A percentile compares a stretch with the other conserved stretches of the same genome.
Evolutionary conservation across 805 yeast genomes (phyloP).

Genomic region (Lipomyces oligophaga): DNA sequence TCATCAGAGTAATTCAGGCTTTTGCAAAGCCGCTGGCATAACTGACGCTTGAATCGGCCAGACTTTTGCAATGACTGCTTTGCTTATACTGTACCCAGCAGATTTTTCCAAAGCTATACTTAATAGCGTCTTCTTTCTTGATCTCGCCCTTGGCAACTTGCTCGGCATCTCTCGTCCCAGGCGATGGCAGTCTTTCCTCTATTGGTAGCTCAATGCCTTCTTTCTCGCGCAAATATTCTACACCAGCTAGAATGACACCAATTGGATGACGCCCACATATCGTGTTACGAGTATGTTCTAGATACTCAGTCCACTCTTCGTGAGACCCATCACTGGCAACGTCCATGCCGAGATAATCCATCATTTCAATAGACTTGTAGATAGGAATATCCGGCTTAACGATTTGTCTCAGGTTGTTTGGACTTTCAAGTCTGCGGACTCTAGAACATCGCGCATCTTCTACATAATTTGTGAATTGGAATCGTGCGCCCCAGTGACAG

Average conservation of each 20-base stretch:
- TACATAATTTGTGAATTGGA: slow-evolving; percentile 44
- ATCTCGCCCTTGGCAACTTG: slow-evolving; percentile 11
- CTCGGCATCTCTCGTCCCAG: slow-evolving; percentile 18
- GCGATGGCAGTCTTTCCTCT: slow-evolving; percentile 19
- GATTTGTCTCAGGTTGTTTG: background rate
- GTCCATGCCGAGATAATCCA: slow-evolving; percentile 71
- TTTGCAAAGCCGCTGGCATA: slow-evolving; percentile 29
- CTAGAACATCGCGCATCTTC: slow-evolving; percentile 17
- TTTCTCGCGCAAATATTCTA: slow-evolving; percentile 39
- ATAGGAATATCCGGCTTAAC: slow-evolving; percentile 46
- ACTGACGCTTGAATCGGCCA: slow-evolving; percentile 25
- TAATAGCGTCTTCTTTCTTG: slow-evolving; percentile 19
- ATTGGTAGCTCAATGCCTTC: slow-evolving; percentile 22
- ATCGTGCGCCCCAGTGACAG: slow-evolving; percentile 78
- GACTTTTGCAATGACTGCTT: slow-evolving; percentile 16
- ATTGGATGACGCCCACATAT: slow-evolving; percentile 91
- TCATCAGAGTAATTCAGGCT: background rate
- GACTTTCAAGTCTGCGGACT: slow-evolving; percentile 4
- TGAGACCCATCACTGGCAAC: slow-evolving; percentile 55
- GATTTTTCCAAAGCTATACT: slow-evolving; percentile 23
- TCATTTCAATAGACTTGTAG: slow-evolving; percentile 63
- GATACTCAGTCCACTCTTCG: slow-evolving; percentile 60
- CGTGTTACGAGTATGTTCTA: slow-evolving; percentile 72
- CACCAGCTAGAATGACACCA: slow-evolving; percentile 53
- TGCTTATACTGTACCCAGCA: slow-evolving; percentile 27